Conservation (phyloP, 805 yeast species). For the Yamadazyma ubonensis region DNA sequence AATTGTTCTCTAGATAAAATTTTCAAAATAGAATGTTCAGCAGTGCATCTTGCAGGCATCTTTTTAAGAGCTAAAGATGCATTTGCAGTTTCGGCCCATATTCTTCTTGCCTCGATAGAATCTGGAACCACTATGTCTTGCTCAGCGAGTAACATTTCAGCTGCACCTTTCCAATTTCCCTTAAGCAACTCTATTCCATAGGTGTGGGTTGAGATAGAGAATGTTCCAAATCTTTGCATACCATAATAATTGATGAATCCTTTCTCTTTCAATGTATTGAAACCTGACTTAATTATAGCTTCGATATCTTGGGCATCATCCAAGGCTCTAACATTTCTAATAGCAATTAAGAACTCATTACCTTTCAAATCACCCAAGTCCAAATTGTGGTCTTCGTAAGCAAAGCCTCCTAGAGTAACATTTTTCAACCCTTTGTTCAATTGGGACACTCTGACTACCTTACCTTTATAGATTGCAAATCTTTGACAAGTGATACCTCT, state of each 20-base stretch:
- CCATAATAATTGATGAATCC: constrained; percentile 96
- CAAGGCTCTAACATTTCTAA: constrained; percentile 62
- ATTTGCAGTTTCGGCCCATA: constrained; percentile 75
- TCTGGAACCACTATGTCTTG: constrained; percentile 84
- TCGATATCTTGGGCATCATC: constrained; percentile 38
- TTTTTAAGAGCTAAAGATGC: constrained; percentile 60
- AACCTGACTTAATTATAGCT: constrained; percentile 45
- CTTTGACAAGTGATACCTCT: constrained; percentile 93
- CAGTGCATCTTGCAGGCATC: constrained; percentile 88
- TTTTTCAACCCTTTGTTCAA: constrained; percentile 76
- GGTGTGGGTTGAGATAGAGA: constrained; percentile 85
- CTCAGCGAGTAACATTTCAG: constrained; percentile 73
- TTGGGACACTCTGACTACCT: constrained; percentile 71
- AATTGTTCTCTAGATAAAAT: constrained; percentile 54
- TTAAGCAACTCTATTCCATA: constrained; percentile 73
- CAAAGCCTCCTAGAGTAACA: constrained; percentile 75
- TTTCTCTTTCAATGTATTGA: constrained; percentile 54
- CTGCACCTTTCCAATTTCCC: constrained; percentile 79
- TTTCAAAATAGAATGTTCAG: constrained; percentile 73
- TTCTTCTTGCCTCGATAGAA: constrained; percentile 74
- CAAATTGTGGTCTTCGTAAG: constrained; percentile 60
- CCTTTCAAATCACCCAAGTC: constrained; percentile 84
- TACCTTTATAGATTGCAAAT: constrained; percentile 64
- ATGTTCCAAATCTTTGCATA: constrained; percentile 98
- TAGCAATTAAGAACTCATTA: constrained; percentile 82